phyloP scores from a whole-genome alignment of 345 rosid genomes.

The Rhodomyrtus tomentosa region DNA sequence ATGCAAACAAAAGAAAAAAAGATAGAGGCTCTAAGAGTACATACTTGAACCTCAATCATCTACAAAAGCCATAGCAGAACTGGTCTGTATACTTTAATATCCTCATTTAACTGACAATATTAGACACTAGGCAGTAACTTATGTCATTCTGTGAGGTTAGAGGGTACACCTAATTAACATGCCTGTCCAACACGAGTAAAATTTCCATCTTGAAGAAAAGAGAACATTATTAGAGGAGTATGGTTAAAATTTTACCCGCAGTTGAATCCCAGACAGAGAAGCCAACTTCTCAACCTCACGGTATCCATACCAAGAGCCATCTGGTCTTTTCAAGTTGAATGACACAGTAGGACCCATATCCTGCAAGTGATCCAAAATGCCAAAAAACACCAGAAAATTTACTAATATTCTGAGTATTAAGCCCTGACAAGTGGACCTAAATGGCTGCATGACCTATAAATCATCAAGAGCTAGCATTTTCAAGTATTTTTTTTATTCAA shows the following conservation, averaged over 20 bases:
- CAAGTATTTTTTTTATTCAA: background rate
- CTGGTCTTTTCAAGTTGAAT: slow-evolving; percentile 83
- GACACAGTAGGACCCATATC: slow-evolving; percentile 57
- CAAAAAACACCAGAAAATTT: background rate
- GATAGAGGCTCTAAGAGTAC: background rate
- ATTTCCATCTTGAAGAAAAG: background rate
- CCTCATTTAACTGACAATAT: background rate
- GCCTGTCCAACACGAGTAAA: background rate
- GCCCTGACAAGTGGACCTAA: background rate
- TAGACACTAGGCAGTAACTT: background rate
- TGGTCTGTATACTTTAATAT: background rate
- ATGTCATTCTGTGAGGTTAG: background rate
- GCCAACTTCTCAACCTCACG: slow-evolving; percentile 95
- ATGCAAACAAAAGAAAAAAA: background rate
- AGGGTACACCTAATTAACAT: background rate
- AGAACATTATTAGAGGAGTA: background rate
- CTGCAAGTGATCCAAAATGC: slow-evolving; percentile 14
- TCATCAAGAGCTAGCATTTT: background rate
- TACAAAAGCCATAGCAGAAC: background rate
- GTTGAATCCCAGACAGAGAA: slow-evolving; percentile 80
- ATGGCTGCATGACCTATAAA: background rate
- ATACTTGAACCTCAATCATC: background rate
- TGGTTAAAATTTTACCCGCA: slow-evolving; percentile 53
- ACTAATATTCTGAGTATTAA: background rate
- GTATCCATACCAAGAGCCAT: slow-evolving; percentile 93